Base-by-base conservation (phyloP, 2,329 filamentous ascomycete genomes). In the Aspergillus brunneoviolaceus region DNA sequence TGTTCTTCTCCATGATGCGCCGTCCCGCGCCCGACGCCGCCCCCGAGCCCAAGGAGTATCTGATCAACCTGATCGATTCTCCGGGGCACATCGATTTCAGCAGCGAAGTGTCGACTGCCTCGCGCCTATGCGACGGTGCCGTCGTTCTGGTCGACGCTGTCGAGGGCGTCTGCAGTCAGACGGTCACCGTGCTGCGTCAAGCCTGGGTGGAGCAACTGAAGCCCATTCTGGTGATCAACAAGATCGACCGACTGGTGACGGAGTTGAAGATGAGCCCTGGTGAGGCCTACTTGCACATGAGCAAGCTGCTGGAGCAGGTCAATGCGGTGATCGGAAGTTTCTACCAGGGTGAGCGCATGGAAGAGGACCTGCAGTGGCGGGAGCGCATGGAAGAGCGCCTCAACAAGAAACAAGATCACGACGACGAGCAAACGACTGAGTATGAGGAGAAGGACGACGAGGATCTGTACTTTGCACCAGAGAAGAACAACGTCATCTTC, bases 401-500 rank as follows among this genome's bases (percentile, higher is more conserved):
- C 51, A 91, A 85, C 35, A 78, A 76, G 60, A 74, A 73, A 55
- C 65, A 72, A 62, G 66, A 65, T 31, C 63, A 73, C 52, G 75
- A 73, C 61, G 76, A 84, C 55, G 79, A 81, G 49, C 81, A 79
- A 58, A 81, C 84, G 5, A 76, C 80, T 10, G 84, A 86, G 51
- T 99, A 92, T 68, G 89, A 97, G 74, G 95, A 98, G 74, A 87
- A 88, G 67, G 93, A 97, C 70, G 95, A 99, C 70, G 93, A 98
- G 74, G 93, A 97, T 74, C 88, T 99, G 27, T 99, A 99, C 76
- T 99, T 99, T 77, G 92, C 95, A 0, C 95, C 95, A 0, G 95
- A 99, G 73, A 96, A 94, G 77, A 97, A 97, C 76, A 99, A 99
- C 72, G 95, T 99, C 75, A 98, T 99, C 65, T 99, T 99, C 75